Conservation (phyloP, 140 eudicot genomes). For the Erigeron philadelphicus region DNA sequence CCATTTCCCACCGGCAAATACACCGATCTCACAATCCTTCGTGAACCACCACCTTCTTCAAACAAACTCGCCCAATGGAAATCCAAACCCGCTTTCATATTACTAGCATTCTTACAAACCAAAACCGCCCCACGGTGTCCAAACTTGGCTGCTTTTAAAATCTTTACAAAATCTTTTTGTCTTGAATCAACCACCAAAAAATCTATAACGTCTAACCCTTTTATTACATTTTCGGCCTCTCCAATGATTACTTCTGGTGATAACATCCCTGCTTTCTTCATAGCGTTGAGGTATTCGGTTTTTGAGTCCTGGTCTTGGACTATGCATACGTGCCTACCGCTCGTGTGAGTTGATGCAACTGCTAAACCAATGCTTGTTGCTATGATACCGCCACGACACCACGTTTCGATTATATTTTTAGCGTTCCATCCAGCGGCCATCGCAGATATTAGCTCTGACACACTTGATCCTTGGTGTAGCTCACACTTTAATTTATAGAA, state of each 20-base stretch:
- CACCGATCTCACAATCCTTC: slow-evolving; percentile 60
- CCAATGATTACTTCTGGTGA: slow-evolving; percentile 48
- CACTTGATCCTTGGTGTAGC: slow-evolving; percentile 48
- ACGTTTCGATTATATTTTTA: slow-evolving; percentile 55
- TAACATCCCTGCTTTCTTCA: slow-evolving; percentile 33
- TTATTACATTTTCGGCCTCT: slow-evolving; percentile 44
- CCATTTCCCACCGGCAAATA: slow-evolving; percentile 79
- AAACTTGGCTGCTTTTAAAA: slow-evolving; percentile 52
- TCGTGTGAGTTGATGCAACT: slow-evolving; percentile 58
- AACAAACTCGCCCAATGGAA: slow-evolving; percentile 53
- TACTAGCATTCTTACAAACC: slow-evolving; percentile 62
- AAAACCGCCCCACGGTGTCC: slow-evolving; percentile 77
- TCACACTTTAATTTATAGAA: slow-evolving; percentile 38
- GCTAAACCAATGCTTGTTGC: slow-evolving; percentile 64
- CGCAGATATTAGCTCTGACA: slow-evolving; percentile 70
- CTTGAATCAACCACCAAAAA: slow-evolving; percentile 60
- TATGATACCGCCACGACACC: slow-evolving; percentile 45
- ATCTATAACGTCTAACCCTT: slow-evolving; percentile 48
- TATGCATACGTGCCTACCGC: slow-evolving; percentile 71
- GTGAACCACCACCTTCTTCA: slow-evolving; percentile 39
- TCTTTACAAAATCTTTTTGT: slow-evolving; percentile 30
- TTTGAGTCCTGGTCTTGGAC: slow-evolving; percentile 52
- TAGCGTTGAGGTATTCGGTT: slow-evolving; percentile 31
- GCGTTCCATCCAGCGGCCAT: slow-evolving; percentile 98
- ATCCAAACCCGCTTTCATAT: slow-evolving; percentile 30